Evolutionary conservation across 495 filamentous ascomycete species (phyloP).

Genomic region (Sabuloglossum arenarium): DNA sequence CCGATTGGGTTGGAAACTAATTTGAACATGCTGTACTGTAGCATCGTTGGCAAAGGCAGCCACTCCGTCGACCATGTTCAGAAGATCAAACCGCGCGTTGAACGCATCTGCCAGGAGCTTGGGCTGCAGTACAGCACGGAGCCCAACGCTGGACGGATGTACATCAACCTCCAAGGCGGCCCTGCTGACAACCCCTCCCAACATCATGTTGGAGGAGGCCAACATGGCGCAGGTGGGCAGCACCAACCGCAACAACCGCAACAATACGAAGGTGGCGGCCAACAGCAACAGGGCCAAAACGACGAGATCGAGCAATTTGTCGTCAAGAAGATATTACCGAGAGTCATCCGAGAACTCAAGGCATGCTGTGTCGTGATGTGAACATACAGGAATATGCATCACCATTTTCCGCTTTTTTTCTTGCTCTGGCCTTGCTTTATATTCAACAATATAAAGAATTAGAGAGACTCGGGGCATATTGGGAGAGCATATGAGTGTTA

Average conservation of each 20-base stretch:
- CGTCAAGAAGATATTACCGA: conserved; percentile 38
- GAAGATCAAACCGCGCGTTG: conserved; percentile 82
- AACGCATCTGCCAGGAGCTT: conserved; percentile 60
- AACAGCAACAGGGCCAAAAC: conserved; percentile 27
- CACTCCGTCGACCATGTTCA: conserved; percentile 61
- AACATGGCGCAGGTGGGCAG: conserved; percentile 12
- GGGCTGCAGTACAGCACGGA: conserved; percentile 68
- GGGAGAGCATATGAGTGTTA: too few species aligned
- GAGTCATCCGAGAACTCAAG: conserved; percentile 39
- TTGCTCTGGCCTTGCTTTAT: too few species aligned
- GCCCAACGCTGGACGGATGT: conserved; percentile 73
- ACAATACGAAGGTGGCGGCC: not conserved
- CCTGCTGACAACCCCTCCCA: conserved; percentile 30
- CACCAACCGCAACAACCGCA: not conserved
- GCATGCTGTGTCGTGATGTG: conserved; percentile 69
- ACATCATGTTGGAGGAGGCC: conserved; percentile 14
- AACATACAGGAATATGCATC: conserved; percentile 1
- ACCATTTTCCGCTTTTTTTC: too few species aligned
- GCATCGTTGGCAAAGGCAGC: conserved; percentile 87
- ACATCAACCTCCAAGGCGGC: conserved; percentile 42
- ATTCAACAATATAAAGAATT: not conserved
- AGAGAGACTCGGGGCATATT: not conserved
- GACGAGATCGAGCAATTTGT: conserved; percentile 39
- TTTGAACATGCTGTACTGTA: conserved; percentile 11
- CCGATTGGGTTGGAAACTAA: not conserved